Base-by-base conservation (phyloP, 768 basidiomycete species). In the Cystofilobasidium ferigula region DNA sequence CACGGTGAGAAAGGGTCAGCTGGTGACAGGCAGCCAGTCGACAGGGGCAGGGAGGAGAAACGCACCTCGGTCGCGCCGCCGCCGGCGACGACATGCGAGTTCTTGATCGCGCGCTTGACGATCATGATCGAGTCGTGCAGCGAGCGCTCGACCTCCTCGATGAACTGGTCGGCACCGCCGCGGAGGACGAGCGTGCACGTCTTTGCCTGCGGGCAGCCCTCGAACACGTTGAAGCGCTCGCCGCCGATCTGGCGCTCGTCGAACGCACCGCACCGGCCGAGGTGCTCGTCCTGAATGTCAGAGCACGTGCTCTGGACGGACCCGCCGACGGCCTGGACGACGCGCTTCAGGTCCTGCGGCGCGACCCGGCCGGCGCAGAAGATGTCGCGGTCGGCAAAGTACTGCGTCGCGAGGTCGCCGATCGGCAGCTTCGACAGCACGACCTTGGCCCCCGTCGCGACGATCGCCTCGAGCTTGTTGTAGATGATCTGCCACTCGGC, bases 401-500 rank as follows among this genome's bases (percentile, higher is more conserved):
- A 99, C 74, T 98, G 95, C 3, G 95, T 98, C 1, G 95, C 95
- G 45, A 99, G 81, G 79, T 99, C 95, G 35, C 95, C 95, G 72
- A 98, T 98, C 14, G 95, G 95, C 13, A 99, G 83, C 77, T 97
- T 95, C 79, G 92, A 95, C 70, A 99, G 81, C 42, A 99, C 92
- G 69, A 99, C 90, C 75, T 93, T 93, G 34, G 95, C 95, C 45
- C 94, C 95, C 2, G 93, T 95, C 73, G 87, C 86, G 72, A 90
- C 89, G 74, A 98, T 95, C 3, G 91, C 90, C 72, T 94, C 87
- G 20, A 99, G 81, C 77, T 99, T 99, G 71, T 88, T 84, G 79
- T 94, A 98, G 72, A 99, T 99, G 77, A 99, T 98, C 72, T 94
- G 89, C 95, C 95, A 99, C 75, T 99, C 95, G 14, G 95, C 95